Base-by-base conservation (phyloP, 352 stramenopile species). In the Phytophthora aleatoria region DNA sequence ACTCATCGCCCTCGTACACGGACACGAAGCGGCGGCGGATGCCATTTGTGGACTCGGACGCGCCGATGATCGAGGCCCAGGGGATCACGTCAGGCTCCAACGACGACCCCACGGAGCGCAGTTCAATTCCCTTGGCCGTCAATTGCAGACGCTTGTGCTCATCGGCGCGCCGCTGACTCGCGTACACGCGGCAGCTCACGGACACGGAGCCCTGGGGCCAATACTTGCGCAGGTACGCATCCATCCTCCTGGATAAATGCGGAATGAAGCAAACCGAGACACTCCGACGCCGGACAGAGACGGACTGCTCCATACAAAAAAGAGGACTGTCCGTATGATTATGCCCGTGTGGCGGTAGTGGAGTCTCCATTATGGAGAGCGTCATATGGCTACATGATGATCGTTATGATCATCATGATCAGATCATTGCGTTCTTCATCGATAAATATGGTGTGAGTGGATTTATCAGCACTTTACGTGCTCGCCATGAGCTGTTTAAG, bases 401-500 rank as follows among this genome's bases (percentile, higher is more conserved):
- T 20, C 20, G 20, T 20, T 20, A 20, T 20, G 20, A 20, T 20
- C 20, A 20, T 20, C 20, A 20, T 20, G 20, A 20, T 20, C 20
- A 20, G 20, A 20, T 20, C 20, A 20, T 20, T 20, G 20, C 20
- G 20, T 20, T 20, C 20, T 20, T 12, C 9, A 24, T 39, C 7
- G 16, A 24, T 71, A 72, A 72, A 73, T 73, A 73, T 47, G 51
- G 60, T 56, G 31, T 8, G 7, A 13, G 50, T 20, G 57, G 12
- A 38, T 60, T 41, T 31, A 15, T 41, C 28, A 27, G 16, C 59
- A 55, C 26, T 56, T 60, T 55, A 61, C 20, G 56, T 50, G 58
- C 38, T 72, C 41, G 85, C 79, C 72, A 91, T 85, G 33, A 91
- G 72, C 38, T 73, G 61, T 16, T 76, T 72, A 5, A 92, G 76